These are phyloP conservation scores for Penicillium occitanis DNA, from an alignment of 2,329 filamentous ascomycete genomes.

Conservation along the genomic window DNA sequence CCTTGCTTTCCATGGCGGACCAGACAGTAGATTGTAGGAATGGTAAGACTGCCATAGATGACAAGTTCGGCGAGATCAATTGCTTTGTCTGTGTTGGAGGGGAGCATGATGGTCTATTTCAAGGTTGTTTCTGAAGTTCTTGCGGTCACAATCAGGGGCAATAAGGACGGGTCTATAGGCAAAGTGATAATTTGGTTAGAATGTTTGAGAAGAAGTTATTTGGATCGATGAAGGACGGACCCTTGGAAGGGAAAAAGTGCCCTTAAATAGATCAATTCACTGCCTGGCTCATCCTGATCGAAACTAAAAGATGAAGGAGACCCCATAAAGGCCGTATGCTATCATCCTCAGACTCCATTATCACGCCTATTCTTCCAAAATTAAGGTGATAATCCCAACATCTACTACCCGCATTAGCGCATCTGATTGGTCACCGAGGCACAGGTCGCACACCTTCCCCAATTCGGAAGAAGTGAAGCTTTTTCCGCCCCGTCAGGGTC, in stretches of 20 bases:
- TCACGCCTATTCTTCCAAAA: background rate
- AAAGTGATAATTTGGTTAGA: background rate
- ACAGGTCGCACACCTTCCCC: background rate
- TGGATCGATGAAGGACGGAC: background rate
- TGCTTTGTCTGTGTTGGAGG: conserved; percentile 1
- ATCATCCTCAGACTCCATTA: background rate
- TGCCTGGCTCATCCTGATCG: background rate
- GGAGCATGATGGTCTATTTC: conserved; percentile 2
- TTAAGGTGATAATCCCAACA: background rate
- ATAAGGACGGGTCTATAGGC: background rate
- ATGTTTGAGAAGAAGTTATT: background rate
- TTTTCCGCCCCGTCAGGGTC: background rate
- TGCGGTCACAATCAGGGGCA: background rate
- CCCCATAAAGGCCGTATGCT: background rate
- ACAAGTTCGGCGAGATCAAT: conserved; percentile 11
- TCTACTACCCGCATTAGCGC: background rate
- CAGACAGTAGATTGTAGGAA: conserved; percentile 11
- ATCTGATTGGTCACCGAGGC: background rate
- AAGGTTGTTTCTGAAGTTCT: background rate
- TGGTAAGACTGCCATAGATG: conserved; percentile 6
- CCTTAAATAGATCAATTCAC: background rate
- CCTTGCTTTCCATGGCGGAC: conserved; percentile 14
- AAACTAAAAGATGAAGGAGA: background rate
- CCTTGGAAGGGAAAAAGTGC: background rate
- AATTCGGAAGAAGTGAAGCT: background rate